Conservation (phyloP, 108 stramenopile species). For the Bacterosira constricta region DNA sequence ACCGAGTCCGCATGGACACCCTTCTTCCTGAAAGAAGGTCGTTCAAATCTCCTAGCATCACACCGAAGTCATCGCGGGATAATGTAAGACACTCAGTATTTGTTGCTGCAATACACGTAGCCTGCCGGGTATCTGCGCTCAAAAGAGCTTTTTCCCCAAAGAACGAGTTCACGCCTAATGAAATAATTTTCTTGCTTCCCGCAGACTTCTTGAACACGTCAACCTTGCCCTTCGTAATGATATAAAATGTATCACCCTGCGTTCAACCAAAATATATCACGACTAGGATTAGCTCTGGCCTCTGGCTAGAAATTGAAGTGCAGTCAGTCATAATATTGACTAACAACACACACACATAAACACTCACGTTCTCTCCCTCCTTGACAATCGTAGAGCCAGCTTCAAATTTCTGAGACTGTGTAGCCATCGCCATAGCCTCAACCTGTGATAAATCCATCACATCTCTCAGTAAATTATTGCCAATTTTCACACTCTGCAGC, state of each 20-base stretch:
- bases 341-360: no score
- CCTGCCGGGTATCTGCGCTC: constrained; percentile 56
- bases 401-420: constrained; percentile 55
- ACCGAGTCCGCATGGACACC: background rate
- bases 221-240: constrained; percentile 74
- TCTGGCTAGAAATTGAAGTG: no score
- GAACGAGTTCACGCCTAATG: constrained; percentile 65
- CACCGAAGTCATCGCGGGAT: constrained; percentile 61
- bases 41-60: constrained; percentile 65
- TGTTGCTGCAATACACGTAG: constrained; percentile 67
- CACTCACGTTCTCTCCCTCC: constrained; percentile 88
- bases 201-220: constrained; percentile 40
- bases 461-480: constrained; percentile 45
- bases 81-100: constrained; percentile 39
- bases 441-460: constrained; percentile 56
- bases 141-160: constrained; percentile 85
- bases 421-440: constrained; percentile 60
- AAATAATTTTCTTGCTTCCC: constrained; percentile 44
- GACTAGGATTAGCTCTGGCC: no score
- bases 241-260: constrained; percentile 89
- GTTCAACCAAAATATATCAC: no score
- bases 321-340: no score
- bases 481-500: constrained; percentile 63
- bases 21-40: constrained; percentile 51
- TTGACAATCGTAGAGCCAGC: constrained; percentile 72